Evolutionary conservation across 345 rosid species (phyloP).

Genomic region (Theobroma cacao): DNA sequence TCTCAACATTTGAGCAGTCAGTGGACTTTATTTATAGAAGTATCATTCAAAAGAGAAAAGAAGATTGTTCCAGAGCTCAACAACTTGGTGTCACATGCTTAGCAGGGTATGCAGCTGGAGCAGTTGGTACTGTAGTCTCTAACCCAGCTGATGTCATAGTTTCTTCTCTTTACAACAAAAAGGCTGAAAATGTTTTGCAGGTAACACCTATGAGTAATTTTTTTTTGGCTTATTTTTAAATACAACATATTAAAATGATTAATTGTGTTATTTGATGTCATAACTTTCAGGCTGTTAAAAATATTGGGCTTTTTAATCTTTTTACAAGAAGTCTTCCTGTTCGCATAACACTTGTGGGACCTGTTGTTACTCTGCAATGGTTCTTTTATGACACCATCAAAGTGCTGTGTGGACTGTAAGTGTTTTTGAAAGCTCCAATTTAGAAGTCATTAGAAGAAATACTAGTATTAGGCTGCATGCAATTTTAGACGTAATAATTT

Average conservation of each 20-base stretch:
- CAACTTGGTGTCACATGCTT: constrained; percentile 74
- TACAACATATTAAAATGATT: neutral
- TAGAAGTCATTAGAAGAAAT: neutral
- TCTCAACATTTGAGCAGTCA: constrained; percentile 77
- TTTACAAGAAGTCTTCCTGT: constrained; percentile 69
- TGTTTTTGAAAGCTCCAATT: constrained; percentile 8
- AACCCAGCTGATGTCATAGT: constrained; percentile 64
- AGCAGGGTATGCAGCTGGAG: constrained; percentile 76
- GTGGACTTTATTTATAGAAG: constrained; percentile 51
- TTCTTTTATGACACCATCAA: constrained; percentile 59
- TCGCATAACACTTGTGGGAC: constrained; percentile 56
- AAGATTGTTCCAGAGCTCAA: constrained; percentile 59
- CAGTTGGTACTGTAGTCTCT: constrained; percentile 56
- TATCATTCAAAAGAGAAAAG: constrained; percentile 42
- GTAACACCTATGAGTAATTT: constrained; percentile 15
- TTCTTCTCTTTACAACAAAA: constrained; percentile 53
- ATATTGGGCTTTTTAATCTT: constrained; percentile 49
- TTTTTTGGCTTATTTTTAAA: neutral
- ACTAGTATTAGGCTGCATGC: neutral
- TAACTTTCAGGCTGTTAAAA: constrained; percentile 50
- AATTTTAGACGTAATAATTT: neutral
- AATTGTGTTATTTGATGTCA: neutral
- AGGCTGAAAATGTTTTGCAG: constrained; percentile 47
- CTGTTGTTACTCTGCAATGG: constrained; percentile 62
- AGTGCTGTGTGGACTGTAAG: constrained; percentile 62